Evolutionary conservation across 768 basidiomycete species (phyloP).

Genomic region (Termitomyces titanicus): DNA sequence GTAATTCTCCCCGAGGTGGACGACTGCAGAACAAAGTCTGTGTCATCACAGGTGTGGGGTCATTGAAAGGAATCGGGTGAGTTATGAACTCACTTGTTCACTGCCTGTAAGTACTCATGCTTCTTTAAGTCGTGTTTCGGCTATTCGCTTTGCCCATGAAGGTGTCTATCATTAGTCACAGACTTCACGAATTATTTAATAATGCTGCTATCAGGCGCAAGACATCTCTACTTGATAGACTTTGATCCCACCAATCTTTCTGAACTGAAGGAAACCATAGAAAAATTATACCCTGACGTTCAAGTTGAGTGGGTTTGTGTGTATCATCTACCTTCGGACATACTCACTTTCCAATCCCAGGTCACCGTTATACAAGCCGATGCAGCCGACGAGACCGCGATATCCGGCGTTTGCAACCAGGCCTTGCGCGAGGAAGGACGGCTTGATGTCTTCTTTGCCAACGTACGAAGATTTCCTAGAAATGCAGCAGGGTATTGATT

Average conservation of each 20-base stretch:
- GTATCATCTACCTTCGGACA: neutral
- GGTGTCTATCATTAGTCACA: slow-evolving; percentile 33
- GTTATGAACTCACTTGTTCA: slow-evolving; percentile 14
- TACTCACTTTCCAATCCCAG: slow-evolving; percentile 36
- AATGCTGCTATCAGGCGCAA: slow-evolving; percentile 51
- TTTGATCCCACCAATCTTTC: slow-evolving; percentile 66
- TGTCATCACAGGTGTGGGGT: slow-evolving; percentile 85
- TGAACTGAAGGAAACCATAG: slow-evolving; percentile 65
- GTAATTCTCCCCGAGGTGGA: slow-evolving; percentile 44
- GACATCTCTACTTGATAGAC: slow-evolving; percentile 74
- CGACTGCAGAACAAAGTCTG: slow-evolving; percentile 77
- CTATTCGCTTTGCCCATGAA: slow-evolving; percentile 77
- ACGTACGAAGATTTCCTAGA: slow-evolving; percentile 45
- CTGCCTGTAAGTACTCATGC: neutral
- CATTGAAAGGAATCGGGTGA: slow-evolving; percentile 86
- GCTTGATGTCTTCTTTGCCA: slow-evolving; percentile 94
- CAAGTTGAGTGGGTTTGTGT: slow-evolving; percentile 45
- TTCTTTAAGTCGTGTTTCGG: slow-evolving; percentile 57
- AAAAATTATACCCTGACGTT: slow-evolving; percentile 68
- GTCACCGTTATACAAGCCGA: slow-evolving; percentile 78
- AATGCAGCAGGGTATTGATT: neutral
- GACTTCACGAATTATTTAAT: neutral
- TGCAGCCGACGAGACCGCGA: slow-evolving; percentile 73
- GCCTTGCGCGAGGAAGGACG: slow-evolving; percentile 80
- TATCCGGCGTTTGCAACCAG: slow-evolving; percentile 64